Evolutionary conservation across 148 eudicot genomes (phyloP), one percentile per base, ranked within the genome.

Genomic region (Vaccinium myrtillus): DNA sequence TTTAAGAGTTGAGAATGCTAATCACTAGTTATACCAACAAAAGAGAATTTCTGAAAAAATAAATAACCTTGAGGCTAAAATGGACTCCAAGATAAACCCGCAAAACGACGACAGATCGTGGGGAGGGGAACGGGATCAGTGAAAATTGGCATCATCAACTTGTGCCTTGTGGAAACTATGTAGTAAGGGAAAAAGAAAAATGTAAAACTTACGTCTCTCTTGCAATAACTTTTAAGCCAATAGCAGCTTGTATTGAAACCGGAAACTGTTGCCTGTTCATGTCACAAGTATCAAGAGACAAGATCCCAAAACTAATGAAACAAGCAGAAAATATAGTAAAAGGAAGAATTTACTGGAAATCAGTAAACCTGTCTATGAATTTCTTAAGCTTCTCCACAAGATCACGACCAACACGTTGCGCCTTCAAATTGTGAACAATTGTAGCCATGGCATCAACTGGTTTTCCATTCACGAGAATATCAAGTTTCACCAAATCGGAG

Each of bases 361-460:
- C 25, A 85, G 67, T 50, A 81, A 43, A 96, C 99, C 99, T 96
- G 94, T 92, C 99, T 74, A 94, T 94, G 88, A 84, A 90, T 89
- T 94, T 91, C 92, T 90, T 96, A 83, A 96, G 88, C 90, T 94
- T 94, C 32, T 94, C 98, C 81, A 90, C 98, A 50, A 96, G 93
- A 85, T 86, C 92, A 67, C 97, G 98, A 73, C 98, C 99, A 85
- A 96, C 90, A 86, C 98, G 94, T 88, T 90, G 95, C n/a, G 98
- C 98, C 88, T 96, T 96, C 87, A 88, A 84, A 85, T 82, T 92
- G 86, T 96, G 99, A 82, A 96, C 97, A 89, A 96, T 96, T 56
- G 95, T 91, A 73, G 99, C 94, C 99, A 96, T 93, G 61, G 99
- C 99, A 92, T 96, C 99, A 80, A 96, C 97, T 49, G 99, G 95